Evolutionary conservation across 768 basidiomycete genomes (phyloP).

Genomic region (Suillus tomentosus): DNA sequence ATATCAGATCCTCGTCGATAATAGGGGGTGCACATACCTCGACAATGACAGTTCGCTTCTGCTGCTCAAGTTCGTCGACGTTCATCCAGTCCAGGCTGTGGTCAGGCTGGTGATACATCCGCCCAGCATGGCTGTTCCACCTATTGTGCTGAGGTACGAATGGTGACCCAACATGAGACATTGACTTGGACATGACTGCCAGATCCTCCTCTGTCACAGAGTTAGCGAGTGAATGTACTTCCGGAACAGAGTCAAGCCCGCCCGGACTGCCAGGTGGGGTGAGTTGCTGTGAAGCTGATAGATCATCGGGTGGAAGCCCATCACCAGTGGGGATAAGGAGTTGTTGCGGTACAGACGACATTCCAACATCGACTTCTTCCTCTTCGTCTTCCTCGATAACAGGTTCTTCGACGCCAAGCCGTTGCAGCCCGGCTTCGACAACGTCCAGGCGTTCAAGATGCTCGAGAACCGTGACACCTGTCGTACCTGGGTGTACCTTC

Average conservation of each 20-base stretch:
- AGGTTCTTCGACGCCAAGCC: slow-evolving; percentile 63
- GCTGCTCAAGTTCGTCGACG: slow-evolving; percentile 38
- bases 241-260: slow-evolving; percentile 53
- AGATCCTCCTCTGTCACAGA: slow-evolving; percentile 72
- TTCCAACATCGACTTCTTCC: slow-evolving; percentile 67
- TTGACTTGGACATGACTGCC: slow-evolving; percentile 74
- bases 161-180: slow-evolving; percentile 65
- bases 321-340: slow-evolving; percentile 35
- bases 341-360: slow-evolving; percentile 36
- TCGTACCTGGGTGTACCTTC: slow-evolving; percentile 81
- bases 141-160: slow-evolving; percentile 38
- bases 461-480: slow-evolving; percentile 82
- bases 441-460: slow-evolving; percentile 85
- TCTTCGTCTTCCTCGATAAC: slow-evolving; percentile 52
- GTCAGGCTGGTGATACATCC: slow-evolving; percentile 31
- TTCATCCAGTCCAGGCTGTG: slow-evolving; percentile 49
- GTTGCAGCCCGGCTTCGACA: slow-evolving; percentile 76
- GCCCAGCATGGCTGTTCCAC: slow-evolving; percentile 35
- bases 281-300: slow-evolving; percentile 43
- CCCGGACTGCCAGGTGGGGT: slow-evolving; percentile 62
- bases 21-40: slow-evolving; percentile 53
- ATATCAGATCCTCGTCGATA: slow-evolving; percentile 5
- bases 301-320: slow-evolving; percentile 17
- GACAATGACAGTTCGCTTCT: slow-evolving; percentile 63
- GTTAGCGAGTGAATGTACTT: slow-evolving; percentile 52